Percentiles rank a stretch among this genome's conserved stretches.
phyloP scores from a whole-genome alignment of 441 rosid species.

The Dalechampia spathulata region DNA sequence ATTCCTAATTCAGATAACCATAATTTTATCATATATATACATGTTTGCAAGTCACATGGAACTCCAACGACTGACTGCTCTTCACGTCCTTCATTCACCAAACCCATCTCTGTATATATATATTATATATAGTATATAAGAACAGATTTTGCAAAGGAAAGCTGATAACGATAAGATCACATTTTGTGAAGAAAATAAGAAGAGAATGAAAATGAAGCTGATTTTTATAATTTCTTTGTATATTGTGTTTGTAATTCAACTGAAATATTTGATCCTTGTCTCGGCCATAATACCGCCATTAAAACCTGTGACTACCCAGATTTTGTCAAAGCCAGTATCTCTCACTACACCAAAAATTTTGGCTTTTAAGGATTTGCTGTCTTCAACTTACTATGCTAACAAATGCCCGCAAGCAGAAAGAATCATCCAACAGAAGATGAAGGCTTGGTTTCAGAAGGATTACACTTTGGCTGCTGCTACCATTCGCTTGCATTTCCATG shows the following conservation, averaged over 20 bases:
- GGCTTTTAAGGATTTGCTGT: constrained; percentile 14
- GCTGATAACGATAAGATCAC: too few species aligned
- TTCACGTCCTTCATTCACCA: too few species aligned
- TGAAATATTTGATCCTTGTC: not conserved
- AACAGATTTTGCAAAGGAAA: too few species aligned
- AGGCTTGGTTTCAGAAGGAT: constrained; percentile 31
- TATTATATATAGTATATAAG: too few species aligned
- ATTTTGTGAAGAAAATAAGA: not conserved
- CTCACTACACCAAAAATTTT: not conserved
- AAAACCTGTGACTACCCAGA: not conserved
- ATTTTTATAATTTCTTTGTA: too few species aligned
- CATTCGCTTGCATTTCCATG: constrained; percentile 53
- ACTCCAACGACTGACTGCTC: too few species aligned
- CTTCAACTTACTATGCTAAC: constrained; percentile 18
- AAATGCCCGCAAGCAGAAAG: constrained; percentile 35
- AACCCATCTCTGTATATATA: too few species aligned
- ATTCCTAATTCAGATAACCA: too few species aligned
- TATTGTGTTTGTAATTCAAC: constrained; percentile 1
- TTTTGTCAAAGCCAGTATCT: constrained; percentile 1
- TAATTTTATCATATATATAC: too few species aligned
- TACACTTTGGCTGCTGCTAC: constrained; percentile 38
- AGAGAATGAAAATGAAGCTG: constrained; percentile 11
- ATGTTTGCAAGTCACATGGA: too few species aligned
- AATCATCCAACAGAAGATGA: constrained; percentile 27
- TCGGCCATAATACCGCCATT: not conserved